Conservation (phyloP, 495 filamentous ascomycete species). For the Aspergillus haitiensis region DNA sequence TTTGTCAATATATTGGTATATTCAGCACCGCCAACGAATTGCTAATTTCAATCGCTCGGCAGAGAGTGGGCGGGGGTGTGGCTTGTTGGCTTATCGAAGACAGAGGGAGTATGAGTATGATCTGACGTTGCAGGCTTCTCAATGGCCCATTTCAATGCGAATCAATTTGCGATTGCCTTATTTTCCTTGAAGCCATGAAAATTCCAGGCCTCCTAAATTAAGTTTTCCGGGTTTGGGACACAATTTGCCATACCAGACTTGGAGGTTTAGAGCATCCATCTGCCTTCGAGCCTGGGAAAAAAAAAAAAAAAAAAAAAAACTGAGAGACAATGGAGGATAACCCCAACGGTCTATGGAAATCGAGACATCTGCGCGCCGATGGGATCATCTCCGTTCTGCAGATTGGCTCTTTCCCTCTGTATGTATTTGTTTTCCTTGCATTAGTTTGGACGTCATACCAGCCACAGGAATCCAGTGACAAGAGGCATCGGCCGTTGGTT, state of each 20-base stretch:
- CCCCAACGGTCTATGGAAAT: conserved; percentile 12
- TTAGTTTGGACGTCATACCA: conserved; percentile 27
- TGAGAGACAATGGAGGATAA: not conserved
- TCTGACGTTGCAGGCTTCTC: not conserved
- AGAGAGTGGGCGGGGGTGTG: not conserved
- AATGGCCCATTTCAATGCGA: not conserved
- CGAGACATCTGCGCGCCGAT: conserved; percentile 16
- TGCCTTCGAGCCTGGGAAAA: conserved; percentile 1
- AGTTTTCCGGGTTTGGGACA: conserved; percentile 6
- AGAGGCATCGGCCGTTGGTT: conserved; percentile 9
- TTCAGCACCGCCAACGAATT: not conserved
- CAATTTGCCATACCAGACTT: not conserved
- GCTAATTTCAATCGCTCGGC: not conserved
- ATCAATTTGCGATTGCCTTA: not conserved
- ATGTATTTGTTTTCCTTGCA: conserved; percentile 34
- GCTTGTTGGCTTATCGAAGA: not conserved
- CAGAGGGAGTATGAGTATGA: not conserved
- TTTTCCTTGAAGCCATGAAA: not conserved
- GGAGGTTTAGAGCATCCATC: not conserved
- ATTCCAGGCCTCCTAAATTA: not conserved
- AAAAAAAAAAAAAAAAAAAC: not conserved
- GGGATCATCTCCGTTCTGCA: conserved; percentile 7
- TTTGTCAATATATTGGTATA: conserved; percentile 12
- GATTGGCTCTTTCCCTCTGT: conserved; percentile 17
- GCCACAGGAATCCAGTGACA: conserved; percentile 23